phyloP scores from a whole-genome alignment of 2,329 filamentous ascomycete species.

The Xylariaceae sp. region DNA sequence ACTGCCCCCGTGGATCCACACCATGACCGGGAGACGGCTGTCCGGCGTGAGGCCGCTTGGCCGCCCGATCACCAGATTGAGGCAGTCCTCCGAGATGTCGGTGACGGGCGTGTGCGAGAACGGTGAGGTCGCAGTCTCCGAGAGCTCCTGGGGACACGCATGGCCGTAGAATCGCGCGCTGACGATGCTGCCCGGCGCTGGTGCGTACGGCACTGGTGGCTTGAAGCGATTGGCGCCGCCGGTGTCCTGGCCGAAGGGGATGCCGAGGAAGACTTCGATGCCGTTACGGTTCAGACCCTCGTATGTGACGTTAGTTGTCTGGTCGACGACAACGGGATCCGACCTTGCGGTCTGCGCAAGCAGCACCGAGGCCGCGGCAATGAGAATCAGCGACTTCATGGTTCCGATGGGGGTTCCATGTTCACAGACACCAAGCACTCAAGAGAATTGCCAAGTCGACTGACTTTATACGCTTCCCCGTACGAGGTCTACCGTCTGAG shows the following conservation, averaged over 20 bases:
- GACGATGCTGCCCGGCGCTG: slow-evolving; percentile 25
- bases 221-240: slow-evolving; percentile 37
- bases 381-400: slow-evolving; percentile 3
- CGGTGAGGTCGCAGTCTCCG: slow-evolving; percentile 17
- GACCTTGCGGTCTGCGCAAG: not conserved
- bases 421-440: no score
- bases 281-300: slow-evolving; percentile 34
- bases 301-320: slow-evolving; percentile 28
- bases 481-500: no score
- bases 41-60: slow-evolving; percentile 19
- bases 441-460: no score
- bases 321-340: slow-evolving; percentile 8
- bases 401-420: no score
- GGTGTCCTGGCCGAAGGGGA: slow-evolving; percentile 40
- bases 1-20: slow-evolving; percentile 27
- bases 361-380: slow-evolving; percentile 1
- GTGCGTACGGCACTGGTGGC: slow-evolving; percentile 30
- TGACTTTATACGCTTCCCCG: no score
- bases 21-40: slow-evolving; percentile 28
- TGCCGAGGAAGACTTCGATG: slow-evolving; percentile 39
- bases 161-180: slow-evolving; percentile 33
- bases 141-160: slow-evolving; percentile 36
- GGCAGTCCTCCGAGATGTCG: slow-evolving; percentile 28
- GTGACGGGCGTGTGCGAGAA: slow-evolving; percentile 30
- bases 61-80: slow-evolving; percentile 28